These are phyloP conservation scores for Tetrahymena thermophila DNA, from an alignment of 73 alveolate species.

Conservation along the genomic window DNA sequence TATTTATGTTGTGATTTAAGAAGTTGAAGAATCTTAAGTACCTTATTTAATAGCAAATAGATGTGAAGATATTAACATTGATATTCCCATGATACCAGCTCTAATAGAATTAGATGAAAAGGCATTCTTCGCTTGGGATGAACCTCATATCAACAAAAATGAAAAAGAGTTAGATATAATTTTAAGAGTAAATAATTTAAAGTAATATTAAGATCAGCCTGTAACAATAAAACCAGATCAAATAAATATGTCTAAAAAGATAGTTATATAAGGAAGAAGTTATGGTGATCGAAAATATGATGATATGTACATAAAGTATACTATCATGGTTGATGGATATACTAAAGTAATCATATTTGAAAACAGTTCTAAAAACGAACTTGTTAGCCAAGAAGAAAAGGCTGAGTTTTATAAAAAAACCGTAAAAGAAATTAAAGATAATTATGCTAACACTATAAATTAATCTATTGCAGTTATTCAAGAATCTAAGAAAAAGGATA, in stretches of 20 bases:
- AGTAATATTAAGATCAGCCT: background rate
- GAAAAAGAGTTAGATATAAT: background rate
- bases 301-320: background rate
- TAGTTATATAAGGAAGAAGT: background rate
- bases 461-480: background rate
- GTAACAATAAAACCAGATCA: background rate
- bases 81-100: background rate
- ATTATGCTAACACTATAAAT: background rate
- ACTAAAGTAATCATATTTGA: background rate
- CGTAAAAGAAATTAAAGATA: background rate
- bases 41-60: background rate
- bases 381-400: background rate
- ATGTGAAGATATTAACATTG: background rate
- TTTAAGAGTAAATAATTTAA: background rate
- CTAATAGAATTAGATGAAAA: background rate
- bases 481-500: background rate
- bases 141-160: background rate
- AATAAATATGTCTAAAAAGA: background rate
- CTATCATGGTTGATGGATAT: background rate
- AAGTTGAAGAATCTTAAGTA: background rate
- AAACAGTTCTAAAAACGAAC: background rate
- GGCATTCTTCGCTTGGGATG: background rate
- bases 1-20: background rate
- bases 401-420: background rate
- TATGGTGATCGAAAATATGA: background rate